A percentile compares a stretch with the other conserved stretches of the same genome.
Evolutionary conservation across 805 yeast species (phyloP).

Genomic region (Candida dendrica): DNA sequence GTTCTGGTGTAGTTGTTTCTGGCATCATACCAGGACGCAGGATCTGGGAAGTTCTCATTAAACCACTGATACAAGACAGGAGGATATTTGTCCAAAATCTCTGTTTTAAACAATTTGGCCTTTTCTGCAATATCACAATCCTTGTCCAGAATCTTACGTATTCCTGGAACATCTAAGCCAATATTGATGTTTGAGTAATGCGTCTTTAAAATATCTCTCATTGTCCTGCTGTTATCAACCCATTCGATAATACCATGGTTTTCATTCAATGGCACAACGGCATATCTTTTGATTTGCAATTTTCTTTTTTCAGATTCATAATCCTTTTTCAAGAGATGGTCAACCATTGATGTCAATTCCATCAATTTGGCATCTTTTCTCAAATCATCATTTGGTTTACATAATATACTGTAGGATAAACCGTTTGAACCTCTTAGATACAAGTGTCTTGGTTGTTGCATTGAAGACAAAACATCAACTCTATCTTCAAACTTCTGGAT

Average conservation of each 20-base stretch:
- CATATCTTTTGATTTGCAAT: constrained; percentile 69
- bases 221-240: constrained; percentile 70
- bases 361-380: constrained; percentile 91
- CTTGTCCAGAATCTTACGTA: constrained; percentile 20
- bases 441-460: constrained; percentile 82
- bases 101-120: constrained; percentile 26
- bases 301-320: constrained; percentile 68
- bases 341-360: constrained; percentile 82
- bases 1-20: constrained; percentile 70
- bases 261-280: constrained; percentile 83
- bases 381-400: constrained; percentile 85
- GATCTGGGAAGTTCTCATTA: constrained; percentile 82
- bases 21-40: constrained; percentile 78
- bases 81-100: constrained; percentile 31
- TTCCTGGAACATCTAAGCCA: constrained; percentile 18
- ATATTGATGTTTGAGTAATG: constrained; percentile 36
- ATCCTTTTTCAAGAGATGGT: constrained; percentile 59
- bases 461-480: constrained; percentile 68
- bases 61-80: constrained; percentile 87
- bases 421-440: constrained; percentile 76
- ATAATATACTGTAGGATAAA: constrained; percentile 60
- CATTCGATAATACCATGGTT: constrained; percentile 87
- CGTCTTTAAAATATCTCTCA: constrained; percentile 50
- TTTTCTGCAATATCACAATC: constrained; percentile 24
- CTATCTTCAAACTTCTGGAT: constrained; percentile 57